Evolutionary conservation across 192 early-diverging fungal genomes (phyloP).

Genomic region (Coemansia sp.): DNA sequence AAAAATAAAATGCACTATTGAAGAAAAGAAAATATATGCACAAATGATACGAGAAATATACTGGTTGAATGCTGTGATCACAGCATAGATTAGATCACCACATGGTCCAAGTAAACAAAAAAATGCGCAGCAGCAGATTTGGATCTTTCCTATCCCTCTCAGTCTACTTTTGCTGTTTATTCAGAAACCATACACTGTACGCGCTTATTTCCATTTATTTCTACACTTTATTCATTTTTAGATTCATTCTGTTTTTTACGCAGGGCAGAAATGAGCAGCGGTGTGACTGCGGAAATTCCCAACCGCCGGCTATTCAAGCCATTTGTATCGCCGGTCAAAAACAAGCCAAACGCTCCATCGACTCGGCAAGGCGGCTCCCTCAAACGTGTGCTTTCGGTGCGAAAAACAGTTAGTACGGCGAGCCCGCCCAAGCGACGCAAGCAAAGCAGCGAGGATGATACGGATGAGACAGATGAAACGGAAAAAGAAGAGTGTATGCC

Average conservation of each 20-base stretch:
- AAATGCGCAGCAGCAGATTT: neutral
- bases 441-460: slow-evolving; percentile 9
- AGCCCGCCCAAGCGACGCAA: slow-evolving; percentile 19
- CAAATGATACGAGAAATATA: no score
- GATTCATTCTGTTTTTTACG: neutral
- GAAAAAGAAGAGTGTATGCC: slow-evolving; percentile 31
- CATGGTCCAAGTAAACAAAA: neutral
- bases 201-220: slow-evolving; percentile 1
- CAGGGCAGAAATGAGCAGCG: slow-evolving; percentile 13
- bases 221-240: no score
- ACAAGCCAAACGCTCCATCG: neutral
- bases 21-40: no score
- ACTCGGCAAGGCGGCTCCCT: slow-evolving; percentile 14
- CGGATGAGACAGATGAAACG: neutral
- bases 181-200: neutral
- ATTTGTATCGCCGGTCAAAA: slow-evolving; percentile 44
- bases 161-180: neutral
- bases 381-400: slow-evolving; percentile 38
- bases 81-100: neutral
- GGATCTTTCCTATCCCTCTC: neutral
- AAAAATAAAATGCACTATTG: no score
- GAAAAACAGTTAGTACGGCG: slow-evolving; percentile 7
- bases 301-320: slow-evolving; percentile 44
- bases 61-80: neutral
- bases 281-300: slow-evolving; percentile 30